These are phyloP conservation scores for Pseudocercospora vitis DNA, from an alignment of 2,329 filamentous ascomycete species.

Conservation along the genomic window DNA sequence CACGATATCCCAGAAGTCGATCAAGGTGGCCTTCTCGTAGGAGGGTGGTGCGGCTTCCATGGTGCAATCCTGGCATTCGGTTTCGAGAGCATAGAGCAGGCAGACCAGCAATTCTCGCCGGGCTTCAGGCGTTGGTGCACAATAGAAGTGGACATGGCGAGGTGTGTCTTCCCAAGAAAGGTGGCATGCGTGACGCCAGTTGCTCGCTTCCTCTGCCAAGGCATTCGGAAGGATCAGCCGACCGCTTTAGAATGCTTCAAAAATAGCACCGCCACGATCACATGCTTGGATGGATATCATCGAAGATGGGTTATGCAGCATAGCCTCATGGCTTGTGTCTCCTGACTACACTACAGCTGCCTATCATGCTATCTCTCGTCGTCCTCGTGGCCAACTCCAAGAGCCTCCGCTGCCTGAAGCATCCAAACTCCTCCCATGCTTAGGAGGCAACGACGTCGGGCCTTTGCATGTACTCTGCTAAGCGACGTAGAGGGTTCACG, in stretches of 20 bases:
- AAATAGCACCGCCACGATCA: not conserved
- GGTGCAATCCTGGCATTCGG: not conserved
- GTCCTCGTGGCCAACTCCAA: too few species aligned
- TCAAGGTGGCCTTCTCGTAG: constrained; percentile 58
- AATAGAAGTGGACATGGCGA: not conserved
- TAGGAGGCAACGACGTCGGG: too few species aligned
- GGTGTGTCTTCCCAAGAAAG: not conserved
- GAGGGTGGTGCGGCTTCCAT: constrained; percentile 62
- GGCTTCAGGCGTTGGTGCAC: not conserved
- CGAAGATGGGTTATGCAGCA: not conserved
- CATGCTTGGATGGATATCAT: not conserved
- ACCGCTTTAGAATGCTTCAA: not conserved
- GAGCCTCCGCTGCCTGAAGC: not conserved
- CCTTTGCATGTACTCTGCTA: constrained; percentile 28
- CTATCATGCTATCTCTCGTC: too few species aligned
- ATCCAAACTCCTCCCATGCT: too few species aligned
- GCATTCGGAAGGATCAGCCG: not conserved
- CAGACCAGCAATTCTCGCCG: not conserved
- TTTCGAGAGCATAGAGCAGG: not conserved
- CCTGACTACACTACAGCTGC: not conserved
- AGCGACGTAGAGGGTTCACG: constrained; percentile 42
- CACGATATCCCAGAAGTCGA: constrained; percentile 57
- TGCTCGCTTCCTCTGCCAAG: constrained; percentile 1
- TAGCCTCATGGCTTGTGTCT: constrained; percentile 1
- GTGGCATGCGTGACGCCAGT: not conserved